These are phyloP conservation scores for Cercospora nicotianae DNA, from an alignment of 2,329 filamentous ascomycete species.

Conservation along the genomic window DNA sequence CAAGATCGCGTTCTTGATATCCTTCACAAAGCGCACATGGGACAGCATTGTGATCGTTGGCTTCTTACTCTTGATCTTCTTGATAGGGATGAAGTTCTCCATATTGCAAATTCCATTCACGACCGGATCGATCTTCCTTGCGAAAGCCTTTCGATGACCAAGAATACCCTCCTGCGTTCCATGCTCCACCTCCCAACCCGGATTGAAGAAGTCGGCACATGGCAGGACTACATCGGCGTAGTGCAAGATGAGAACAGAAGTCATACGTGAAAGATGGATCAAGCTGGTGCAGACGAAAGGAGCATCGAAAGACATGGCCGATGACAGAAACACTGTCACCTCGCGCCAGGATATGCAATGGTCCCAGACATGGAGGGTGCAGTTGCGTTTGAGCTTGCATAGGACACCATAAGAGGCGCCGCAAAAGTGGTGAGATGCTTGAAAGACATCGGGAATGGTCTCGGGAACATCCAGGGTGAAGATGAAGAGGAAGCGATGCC, in stretches of 20 bases:
- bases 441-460: conserved; percentile 15
- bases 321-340: conserved; percentile 13
- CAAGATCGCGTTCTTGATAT: conserved; percentile 60
- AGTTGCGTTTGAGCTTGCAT: conserved; percentile 15
- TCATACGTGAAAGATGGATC: conserved; percentile 28
- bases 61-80: conserved; percentile 52
- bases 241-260: conserved; percentile 27
- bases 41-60: conserved; percentile 63
- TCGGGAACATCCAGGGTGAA: conserved; percentile 9
- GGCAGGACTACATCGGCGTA: conserved; percentile 55
- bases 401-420: conserved; percentile 15
- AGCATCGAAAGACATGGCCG: conserved; percentile 17
- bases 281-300: conserved; percentile 28
- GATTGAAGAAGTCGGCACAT: conserved; percentile 58
- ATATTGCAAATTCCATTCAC: conserved; percentile 62
- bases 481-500: conserved; percentile 42
- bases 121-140: conserved; percentile 59
- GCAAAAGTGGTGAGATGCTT: conserved; percentile 17
- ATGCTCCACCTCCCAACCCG: conserved; percentile 60
- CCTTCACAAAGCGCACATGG: conserved; percentile 56
- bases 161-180: conserved; percentile 55
- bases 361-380: conserved; percentile 11
- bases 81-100: conserved; percentile 57
- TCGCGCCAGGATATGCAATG: conserved; percentile 18
- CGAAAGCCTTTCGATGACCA: conserved; percentile 54